Percentiles rank a stretch among this genome's conserved stretches.
Conservation (phyloP, 768 basidiomycete genomes). For the Ramaria rubella region DNA sequence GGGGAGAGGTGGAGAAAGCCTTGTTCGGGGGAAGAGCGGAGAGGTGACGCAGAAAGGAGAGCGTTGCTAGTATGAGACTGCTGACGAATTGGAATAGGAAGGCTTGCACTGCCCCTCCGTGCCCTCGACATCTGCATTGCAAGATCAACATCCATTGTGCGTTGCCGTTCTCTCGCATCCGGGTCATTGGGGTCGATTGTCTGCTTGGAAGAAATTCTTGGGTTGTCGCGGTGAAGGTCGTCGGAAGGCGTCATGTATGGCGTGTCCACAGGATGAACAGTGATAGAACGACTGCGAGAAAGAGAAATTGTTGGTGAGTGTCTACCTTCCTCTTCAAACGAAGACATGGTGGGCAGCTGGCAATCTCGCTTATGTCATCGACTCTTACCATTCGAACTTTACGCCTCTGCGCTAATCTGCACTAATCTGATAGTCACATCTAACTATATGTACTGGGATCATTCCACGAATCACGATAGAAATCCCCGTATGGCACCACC, state of each 20-base stretch:
- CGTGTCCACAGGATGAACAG: conserved; percentile 4
- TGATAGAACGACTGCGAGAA: conserved; percentile 3
- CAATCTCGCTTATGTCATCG: no score
- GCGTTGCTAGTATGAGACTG: conserved; percentile 26
- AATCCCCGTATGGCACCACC: conserved; percentile 90
- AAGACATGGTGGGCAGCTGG: not conserved
- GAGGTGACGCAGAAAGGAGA: conserved; percentile 28
- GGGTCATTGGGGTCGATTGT: conserved; percentile 61
- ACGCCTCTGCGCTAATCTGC: no score
- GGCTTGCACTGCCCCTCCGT: conserved; percentile 50
- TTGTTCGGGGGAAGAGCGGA: conserved; percentile 21
- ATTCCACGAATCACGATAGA: conserved; percentile 39
- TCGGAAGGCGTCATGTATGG: not conserved
- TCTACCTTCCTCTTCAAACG: not conserved
- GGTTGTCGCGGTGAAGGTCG: conserved; percentile 1
- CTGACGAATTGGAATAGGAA: conserved; percentile 15
- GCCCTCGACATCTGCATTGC: conserved; percentile 76
- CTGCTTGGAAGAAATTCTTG: conserved; percentile 53
- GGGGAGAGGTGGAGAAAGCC: conserved; percentile 40
- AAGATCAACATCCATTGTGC: conserved; percentile 83
- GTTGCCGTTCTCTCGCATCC: conserved; percentile 77
- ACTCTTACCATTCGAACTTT: no score
- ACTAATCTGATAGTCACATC: not conserved
- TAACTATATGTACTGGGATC: not conserved
- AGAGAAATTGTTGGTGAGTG: not conserved